Evolutionary conservation across 371 early-diverging fungal species (phyloP).

Genomic region (Circinella minor): DNA sequence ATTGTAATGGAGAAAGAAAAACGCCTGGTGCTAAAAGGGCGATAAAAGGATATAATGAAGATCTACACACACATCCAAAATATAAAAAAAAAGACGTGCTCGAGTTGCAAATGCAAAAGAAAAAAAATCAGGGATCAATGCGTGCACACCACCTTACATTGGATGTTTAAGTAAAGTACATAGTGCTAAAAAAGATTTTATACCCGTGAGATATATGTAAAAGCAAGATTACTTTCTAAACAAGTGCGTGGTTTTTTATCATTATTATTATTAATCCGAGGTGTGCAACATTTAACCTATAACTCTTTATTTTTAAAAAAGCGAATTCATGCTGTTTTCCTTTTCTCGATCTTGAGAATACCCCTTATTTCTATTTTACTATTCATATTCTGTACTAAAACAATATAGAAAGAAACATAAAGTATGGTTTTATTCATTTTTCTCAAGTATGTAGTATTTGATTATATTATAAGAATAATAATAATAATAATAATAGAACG

Average conservation of each 20-base stretch:
- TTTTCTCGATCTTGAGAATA: no score
- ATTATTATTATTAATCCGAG: no score
- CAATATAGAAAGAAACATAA: no score
- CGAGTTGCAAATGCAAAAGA: background rate
- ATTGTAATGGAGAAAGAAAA: background rate
- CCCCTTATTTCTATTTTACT: no score
- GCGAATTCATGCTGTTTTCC: no score
- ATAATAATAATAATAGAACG: no score
- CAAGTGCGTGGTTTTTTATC: background rate
- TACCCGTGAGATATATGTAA: background rate
- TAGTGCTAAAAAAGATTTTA: background rate
- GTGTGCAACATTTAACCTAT: background rate
- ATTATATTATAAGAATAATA: no score
- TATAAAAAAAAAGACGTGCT: slow-evolving; percentile 6
- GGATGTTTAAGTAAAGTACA: background rate
- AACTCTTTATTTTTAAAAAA: background rate
- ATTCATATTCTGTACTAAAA: no score
- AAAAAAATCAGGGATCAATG: slow-evolving; percentile 1
- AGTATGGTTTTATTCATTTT: no score
- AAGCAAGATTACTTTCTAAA: background rate
- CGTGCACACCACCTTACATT: slow-evolving; percentile 1
- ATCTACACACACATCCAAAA: background rate
- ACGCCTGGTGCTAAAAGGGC: slow-evolving; percentile 9
- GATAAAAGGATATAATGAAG: slow-evolving; percentile 7
- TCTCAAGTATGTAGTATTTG: no score